Evolutionary conservation across 2,329 filamentous ascomycete genomes (phyloP).

Genomic region (Lachnellula willkommii): DNA sequence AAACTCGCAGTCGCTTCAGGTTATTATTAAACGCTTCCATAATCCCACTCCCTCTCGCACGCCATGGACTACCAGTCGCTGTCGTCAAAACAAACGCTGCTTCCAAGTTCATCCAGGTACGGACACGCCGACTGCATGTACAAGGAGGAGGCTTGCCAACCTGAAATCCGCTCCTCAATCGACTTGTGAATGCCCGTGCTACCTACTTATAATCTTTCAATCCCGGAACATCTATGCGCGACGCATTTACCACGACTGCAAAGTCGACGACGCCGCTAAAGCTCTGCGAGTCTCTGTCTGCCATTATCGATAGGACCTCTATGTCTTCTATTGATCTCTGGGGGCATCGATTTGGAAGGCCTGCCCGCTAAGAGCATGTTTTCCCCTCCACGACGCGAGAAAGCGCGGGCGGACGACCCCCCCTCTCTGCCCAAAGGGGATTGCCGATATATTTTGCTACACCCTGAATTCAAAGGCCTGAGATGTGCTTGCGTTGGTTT

Average conservation of each 20-base stretch:
- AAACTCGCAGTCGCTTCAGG: conserved; percentile 8
- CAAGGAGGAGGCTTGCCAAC: not conserved
- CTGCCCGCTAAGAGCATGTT: conserved; percentile 22
- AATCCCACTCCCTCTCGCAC: conserved; percentile 1
- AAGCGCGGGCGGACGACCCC: conserved; percentile 35
- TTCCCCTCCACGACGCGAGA: conserved; percentile 28
- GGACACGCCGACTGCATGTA: not conserved
- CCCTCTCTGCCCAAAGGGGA: conserved; percentile 50
- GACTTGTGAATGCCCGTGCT: not conserved
- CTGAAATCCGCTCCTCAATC: not conserved
- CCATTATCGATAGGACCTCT: conserved; percentile 14
- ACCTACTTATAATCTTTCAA: not conserved
- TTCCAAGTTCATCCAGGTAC: not conserved
- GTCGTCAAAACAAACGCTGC: not conserved
- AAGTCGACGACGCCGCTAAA: not conserved
- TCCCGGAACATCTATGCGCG: conserved; percentile 1
- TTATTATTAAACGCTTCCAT: conserved; percentile 9
- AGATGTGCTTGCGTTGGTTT: conserved; percentile 56
- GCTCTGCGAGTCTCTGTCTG: not conserved
- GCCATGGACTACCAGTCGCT: conserved; percentile 9
- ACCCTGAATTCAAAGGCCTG: conserved; percentile 52
- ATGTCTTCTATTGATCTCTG: conserved; percentile 22
- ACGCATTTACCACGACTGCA: not conserved
- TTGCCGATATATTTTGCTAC: conserved; percentile 54
- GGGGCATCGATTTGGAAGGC: conserved; percentile 21